Base-by-base conservation (phyloP, 768 basidiomycete genomes). In the Saitozyma sp. region DNA sequence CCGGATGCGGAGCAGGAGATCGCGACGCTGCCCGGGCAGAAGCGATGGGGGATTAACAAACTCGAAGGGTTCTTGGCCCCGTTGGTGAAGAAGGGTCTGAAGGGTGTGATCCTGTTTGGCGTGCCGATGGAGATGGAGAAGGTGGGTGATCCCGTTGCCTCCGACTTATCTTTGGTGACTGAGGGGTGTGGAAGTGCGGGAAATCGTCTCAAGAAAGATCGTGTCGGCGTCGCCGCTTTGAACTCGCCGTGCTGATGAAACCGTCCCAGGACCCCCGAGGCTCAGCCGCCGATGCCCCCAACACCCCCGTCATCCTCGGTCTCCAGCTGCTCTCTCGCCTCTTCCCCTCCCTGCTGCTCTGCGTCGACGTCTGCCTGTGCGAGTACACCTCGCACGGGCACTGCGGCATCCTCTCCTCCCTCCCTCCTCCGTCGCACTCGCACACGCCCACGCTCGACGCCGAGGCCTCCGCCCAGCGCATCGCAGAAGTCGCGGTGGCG, bases 361-460 rank as follows among this genome's bases (percentile, higher is more conserved):
- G 93, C 0, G 86, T 87, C 74, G 96, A 99, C 73, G 96, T 98
- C 17, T 99, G 96, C 78, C 86, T 99, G n/a, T 99, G 96, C 83
- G 95, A 98, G 81, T 98, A 99, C 83, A 97, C 96, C 9, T 90
- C 91, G 54, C 95, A 98, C 70, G 96, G 96, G 0, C 96, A 99
- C 80, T 99, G 96, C 72, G 96, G 96, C 29, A 74, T 80, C 41
- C 72, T 77, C 8, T 77, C 78, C 0, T 68, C 69, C 38, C 66
- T 70, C 14, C 74, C 74, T 5, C 63, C 71, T 42, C 73, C 76
- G 9, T 61, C 63, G 0, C 72, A 75, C 50, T 72, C 74, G 3
- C 65, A 67, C 29, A 59, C 57, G 20, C 68, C 68, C 8, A 72
- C 69, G 0, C 64, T 97, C 79, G 83, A 90, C 79, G 87, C 87